Percentiles rank a stretch among this genome's conserved stretches.
These are phyloP conservation scores for Eustoma russellianum DNA, from an alignment of 257 asterid species.

Conservation along the genomic window DNA sequence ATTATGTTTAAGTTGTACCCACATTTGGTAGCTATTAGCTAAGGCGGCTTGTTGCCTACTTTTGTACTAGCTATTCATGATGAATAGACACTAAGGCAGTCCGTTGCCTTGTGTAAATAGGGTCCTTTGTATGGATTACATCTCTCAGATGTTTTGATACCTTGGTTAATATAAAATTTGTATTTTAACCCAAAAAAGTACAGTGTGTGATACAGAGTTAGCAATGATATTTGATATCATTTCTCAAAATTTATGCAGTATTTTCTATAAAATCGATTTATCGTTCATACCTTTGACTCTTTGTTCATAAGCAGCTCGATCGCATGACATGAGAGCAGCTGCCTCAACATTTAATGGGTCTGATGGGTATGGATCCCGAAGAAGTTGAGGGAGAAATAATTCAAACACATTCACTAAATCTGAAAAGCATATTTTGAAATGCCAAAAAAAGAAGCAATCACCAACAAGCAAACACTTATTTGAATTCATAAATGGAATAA, in stretches of 20 bases:
- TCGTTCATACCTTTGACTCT: conserved; percentile 72
- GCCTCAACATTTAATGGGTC: conserved; percentile 98
- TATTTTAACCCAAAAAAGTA: not conserved
- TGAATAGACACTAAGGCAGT: too few relatives aligned
- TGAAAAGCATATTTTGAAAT: conserved; percentile 14
- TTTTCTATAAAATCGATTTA: not conserved
- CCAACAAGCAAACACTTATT: not conserved
- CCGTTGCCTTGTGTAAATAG: too few relatives aligned
- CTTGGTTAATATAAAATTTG: too few relatives aligned
- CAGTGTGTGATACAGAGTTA: not conserved
- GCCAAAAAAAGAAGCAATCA: not conserved
- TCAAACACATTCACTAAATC: conserved; percentile 95
- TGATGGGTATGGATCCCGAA: conserved; percentile 85
- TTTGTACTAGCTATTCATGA: too few relatives aligned
- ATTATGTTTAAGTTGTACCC: too few relatives aligned
- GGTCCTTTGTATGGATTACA: too few relatives aligned
- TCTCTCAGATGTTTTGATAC: not conserved
- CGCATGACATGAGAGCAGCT: conserved; percentile 90
- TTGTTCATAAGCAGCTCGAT: conserved; percentile 63
- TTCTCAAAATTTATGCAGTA: not conserved
- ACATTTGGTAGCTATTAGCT: too few relatives aligned
- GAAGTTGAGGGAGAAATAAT: conserved; percentile 90
- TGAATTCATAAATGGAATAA: not conserved
- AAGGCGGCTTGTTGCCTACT: too few relatives aligned
- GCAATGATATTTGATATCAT: too few relatives aligned